Base-by-base conservation (phyloP, 1,284 basidiomycete species). In the Malassezia brasiliensis region DNA sequence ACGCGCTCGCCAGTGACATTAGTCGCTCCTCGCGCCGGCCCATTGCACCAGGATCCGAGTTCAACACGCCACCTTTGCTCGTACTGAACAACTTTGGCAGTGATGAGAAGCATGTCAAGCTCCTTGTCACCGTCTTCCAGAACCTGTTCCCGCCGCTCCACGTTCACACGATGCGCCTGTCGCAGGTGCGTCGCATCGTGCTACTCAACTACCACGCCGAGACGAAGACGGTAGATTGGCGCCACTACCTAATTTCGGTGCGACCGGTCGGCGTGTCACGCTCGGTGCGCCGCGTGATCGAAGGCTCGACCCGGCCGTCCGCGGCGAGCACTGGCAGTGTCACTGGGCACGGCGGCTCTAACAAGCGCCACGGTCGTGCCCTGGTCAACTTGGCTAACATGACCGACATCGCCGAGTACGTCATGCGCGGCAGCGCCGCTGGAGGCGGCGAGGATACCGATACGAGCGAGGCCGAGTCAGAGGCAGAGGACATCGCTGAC, bases 201-300 rank as follows among this genome's bases (percentile, higher is more conserved):
- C 83, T 98, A 53, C 79, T 98, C 52, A 85, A 90, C 9, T 96
- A 96, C 80, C 88, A 91, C 75, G 78, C 86, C 17, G 83, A 86
- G 17, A 85, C 83, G 19, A 85, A 84, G 41, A 91, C 90, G 7
- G 81, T 99, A 71, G 90, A 96, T 69, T 84, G 91, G 76, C 83
- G 93, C 39, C 93, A 99, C 78, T 98, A 86, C 75, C 81, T 90
- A 65, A 96, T 99, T 77, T 86, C 88, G 9, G 88, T 99, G 53
- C 89, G 90, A 68, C 87, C 91, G 1, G 87, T 91, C 69, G 93
- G 93, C 47, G 85, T 98, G 17, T 93, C 90, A 15, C 85, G 84
- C 70, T 85, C 89, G 52, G 86, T 99, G n/a, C 83, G 90, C 10
- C 85, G 85, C 61, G 81, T 96, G 30, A 81, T 99, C 50, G 87